Evolutionary conservation across 495 filamentous ascomycete genomes (phyloP).

Genomic region (Hypoxylon subgilvum): DNA sequence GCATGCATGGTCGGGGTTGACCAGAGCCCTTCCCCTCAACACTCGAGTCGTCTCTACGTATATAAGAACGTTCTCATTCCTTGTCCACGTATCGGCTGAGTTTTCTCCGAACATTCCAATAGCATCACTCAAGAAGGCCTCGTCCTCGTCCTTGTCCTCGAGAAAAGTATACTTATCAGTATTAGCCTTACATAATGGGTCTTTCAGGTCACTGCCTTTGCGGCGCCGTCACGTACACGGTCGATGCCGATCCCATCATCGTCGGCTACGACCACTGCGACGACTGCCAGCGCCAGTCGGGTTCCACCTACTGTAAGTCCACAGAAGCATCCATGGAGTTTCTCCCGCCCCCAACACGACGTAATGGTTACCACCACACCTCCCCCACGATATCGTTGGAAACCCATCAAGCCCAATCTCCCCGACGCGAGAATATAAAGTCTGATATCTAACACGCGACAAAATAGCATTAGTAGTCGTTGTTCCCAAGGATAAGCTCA

Average conservation of each 20-base stretch:
- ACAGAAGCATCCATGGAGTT: not conserved
- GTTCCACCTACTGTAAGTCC: slow-evolving; percentile 69
- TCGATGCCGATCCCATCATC: slow-evolving; percentile 61
- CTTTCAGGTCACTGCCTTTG: slow-evolving; percentile 74
- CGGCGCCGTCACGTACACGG: slow-evolving; percentile 69
- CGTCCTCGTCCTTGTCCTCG: not conserved
- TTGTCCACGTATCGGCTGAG: not conserved
- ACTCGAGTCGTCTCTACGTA: not conserved
- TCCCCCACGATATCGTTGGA: no score
- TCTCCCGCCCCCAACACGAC: not conserved
- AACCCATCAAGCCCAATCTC: no score
- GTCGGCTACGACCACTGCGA: slow-evolving; percentile 74
- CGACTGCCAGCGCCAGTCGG: slow-evolving; percentile 72
- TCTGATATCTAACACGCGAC: not conserved
- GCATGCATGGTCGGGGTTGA: slow-evolving; percentile 15
- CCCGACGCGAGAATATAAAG: no score
- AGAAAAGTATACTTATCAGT: not conserved
- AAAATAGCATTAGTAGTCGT: slow-evolving; percentile 67
- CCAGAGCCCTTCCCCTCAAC: slow-evolving; percentile 2
- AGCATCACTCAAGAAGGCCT: not conserved
- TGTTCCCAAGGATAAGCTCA: slow-evolving; percentile 66
- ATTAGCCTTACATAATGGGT: slow-evolving; percentile 57
- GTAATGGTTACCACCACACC: no score
- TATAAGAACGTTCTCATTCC: slow-evolving; percentile 17
- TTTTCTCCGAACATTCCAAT: not conserved